Evolutionary conservation across 1,139 yeast species (phyloP).

Genomic region (Geotrichum reessii): DNA sequence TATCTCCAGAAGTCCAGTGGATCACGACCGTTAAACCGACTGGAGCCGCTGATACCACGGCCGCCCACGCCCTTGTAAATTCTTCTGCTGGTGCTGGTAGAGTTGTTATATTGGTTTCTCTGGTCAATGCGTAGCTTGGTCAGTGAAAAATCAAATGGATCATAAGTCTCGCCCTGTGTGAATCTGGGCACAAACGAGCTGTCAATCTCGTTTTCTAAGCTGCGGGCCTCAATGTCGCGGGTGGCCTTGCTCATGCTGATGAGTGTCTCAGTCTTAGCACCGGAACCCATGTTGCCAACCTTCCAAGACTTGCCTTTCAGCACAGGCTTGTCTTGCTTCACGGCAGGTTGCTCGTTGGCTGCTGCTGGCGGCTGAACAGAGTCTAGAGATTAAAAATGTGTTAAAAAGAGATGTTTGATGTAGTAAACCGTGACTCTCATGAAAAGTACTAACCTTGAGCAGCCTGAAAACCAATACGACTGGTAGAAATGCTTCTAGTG

Average conservation of each 20-base stretch:
- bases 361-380: background rate
- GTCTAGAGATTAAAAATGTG: background rate
- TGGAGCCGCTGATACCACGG: background rate
- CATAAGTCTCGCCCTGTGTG: conserved; percentile 28
- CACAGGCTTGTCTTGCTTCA: background rate
- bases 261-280: background rate
- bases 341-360: background rate
- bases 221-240: conserved; percentile 2
- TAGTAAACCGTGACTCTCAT: background rate
- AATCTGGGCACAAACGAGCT: conserved; percentile 26
- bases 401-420: background rate
- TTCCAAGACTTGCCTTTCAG: background rate
- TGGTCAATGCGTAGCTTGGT: conserved; percentile 25
- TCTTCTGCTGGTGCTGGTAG: conserved; percentile 4
- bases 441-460: background rate
- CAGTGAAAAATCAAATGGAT: conserved; percentile 32
- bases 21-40: conserved; percentile 21
- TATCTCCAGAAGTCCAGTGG: conserved; percentile 35
- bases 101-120: conserved; percentile 26
- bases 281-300: background rate
- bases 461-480: background rate
- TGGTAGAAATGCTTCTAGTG: background rate
- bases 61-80: background rate
- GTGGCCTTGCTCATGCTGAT: background rate
- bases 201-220: conserved; percentile 21